Evolutionary conservation across 345 rosid genomes (phyloP).

Genomic region (Hibiscus syriacus): DNA sequence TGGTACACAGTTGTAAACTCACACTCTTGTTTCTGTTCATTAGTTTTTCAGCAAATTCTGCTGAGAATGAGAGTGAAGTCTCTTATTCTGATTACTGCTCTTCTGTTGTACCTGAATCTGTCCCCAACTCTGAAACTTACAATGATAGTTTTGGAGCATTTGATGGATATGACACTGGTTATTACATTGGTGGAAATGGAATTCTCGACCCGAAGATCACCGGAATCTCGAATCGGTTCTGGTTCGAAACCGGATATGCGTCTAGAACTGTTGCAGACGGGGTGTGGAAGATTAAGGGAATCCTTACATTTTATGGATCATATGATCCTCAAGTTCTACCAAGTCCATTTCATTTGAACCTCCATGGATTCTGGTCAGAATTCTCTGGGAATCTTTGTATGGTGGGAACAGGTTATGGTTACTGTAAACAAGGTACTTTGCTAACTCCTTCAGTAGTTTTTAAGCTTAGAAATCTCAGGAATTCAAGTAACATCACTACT

Average conservation of each 20-base stretch:
- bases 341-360: constrained; percentile 18
- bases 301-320: constrained; percentile 2
- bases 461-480: constrained; percentile 30
- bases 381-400: constrained; percentile 38
- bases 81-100: constrained; percentile 1
- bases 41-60: neutral
- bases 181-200: neutral
- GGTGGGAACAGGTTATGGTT: constrained; percentile 29
- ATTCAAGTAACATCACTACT: constrained; percentile 18
- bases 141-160: neutral
- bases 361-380: constrained; percentile 45
- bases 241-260: neutral
- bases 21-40: neutral
- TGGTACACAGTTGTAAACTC: neutral
- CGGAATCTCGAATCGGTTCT: neutral
- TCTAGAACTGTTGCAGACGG: constrained; percentile 10
- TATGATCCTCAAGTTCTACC: no score
- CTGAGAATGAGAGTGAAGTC: neutral
- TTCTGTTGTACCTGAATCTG: neutral
- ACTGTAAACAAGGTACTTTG: neutral
- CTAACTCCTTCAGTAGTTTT: constrained; percentile 25
- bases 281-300: constrained; percentile 16
- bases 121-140: neutral
- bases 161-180: neutral
- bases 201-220: constrained; percentile 1